These are phyloP conservation scores for Lumnitzera racemosa DNA, from an alignment of 345 rosid species.

Conservation along the genomic window DNA sequence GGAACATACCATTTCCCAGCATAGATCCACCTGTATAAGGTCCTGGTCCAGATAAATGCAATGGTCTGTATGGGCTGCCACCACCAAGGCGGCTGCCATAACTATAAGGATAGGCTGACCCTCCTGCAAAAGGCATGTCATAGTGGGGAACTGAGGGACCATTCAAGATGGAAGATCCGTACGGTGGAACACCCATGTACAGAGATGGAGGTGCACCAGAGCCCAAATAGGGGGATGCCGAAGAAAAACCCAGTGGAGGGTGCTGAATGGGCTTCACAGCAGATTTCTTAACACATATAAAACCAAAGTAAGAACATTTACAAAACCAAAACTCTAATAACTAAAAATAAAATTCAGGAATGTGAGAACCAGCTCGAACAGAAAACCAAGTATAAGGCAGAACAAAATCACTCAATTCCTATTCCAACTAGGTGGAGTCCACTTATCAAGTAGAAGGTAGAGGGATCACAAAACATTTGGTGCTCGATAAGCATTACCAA, in stretches of 20 bases:
- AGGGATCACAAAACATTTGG: no score
- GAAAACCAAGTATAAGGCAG: no score
- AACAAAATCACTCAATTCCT: no score
- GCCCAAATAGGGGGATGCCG: slow-evolving; percentile 74
- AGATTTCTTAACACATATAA: slow-evolving; percentile 44
- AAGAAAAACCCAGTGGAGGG: slow-evolving; percentile 48
- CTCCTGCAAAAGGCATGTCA: slow-evolving; percentile 81
- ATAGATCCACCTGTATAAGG: slow-evolving; percentile 84
- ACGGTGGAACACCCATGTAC: slow-evolving; percentile 87
- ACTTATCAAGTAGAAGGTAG: no score
- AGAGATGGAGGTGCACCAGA: slow-evolving; percentile 72
- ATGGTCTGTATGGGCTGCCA: slow-evolving; percentile 79
- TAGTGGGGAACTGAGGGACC: slow-evolving; percentile 83
- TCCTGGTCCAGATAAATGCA: slow-evolving; percentile 76
- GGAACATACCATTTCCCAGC: slow-evolving; percentile 62
- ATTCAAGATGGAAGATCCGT: slow-evolving; percentile 75
- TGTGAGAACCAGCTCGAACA: no score
- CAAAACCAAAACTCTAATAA: background rate
- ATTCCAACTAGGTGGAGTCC: no score
- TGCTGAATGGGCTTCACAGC: slow-evolving; percentile 66
- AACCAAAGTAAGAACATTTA: slow-evolving; percentile 2
- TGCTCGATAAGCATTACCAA: no score
- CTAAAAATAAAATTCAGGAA: background rate
- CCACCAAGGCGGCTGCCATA: slow-evolving; percentile 65
- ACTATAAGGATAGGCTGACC: slow-evolving; percentile 85